Base-by-base conservation (phyloP, 1,284 basidiomycete genomes). In the Crucibulum parvulum region DNA sequence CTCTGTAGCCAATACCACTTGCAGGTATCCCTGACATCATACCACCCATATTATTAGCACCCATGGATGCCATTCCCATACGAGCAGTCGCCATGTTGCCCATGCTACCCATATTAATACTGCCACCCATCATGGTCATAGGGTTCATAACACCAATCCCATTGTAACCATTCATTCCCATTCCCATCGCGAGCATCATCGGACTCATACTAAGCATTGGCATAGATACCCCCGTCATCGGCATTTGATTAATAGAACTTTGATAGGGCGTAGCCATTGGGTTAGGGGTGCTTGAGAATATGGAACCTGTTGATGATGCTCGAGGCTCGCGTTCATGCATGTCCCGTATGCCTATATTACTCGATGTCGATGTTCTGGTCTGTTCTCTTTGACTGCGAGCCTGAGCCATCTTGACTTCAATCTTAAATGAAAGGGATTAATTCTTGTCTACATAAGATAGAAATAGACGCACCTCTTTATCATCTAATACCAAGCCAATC, bases 361-460 rank as follows among this genome's bases (percentile, higher is more conserved):
- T 48, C 60, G 54, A 57, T 56, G 63, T 74, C 57, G 63, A 61
- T 53, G 56, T 68, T 67, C 71, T 82, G 68, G 79, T 75, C 67
- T 84, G 82, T 56, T 89, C 87, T 36, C 88, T 84, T 66, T 89
- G 87, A 61, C 82, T 87, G 61, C 92, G 85, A 4, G 93, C 92
- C 71, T 94, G 92, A 6, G 92, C 93, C 58, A 87, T 82, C 75
- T 95, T 95, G 58, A 96, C 92, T 74, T 96, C 94, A 66, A 96
- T 93, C 91, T 95, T 24, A 24, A 24, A 62, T n/a, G 46, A 2
- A 51, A 34, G 47, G 48, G 55, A 50, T 13, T 53, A n/a, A 45
- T 62, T 37, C 35, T 37, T 31, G 36, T 56, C 34, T 24, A 39
- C n/a, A 34, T n/a, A 43, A 31, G 31, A 37, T 16, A 53, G 34